Percentiles rank a stretch among this genome's conserved stretches.
Evolutionary conservation across 257 asterid genomes (phyloP).

Genomic region (Scutellaria barbata): DNA sequence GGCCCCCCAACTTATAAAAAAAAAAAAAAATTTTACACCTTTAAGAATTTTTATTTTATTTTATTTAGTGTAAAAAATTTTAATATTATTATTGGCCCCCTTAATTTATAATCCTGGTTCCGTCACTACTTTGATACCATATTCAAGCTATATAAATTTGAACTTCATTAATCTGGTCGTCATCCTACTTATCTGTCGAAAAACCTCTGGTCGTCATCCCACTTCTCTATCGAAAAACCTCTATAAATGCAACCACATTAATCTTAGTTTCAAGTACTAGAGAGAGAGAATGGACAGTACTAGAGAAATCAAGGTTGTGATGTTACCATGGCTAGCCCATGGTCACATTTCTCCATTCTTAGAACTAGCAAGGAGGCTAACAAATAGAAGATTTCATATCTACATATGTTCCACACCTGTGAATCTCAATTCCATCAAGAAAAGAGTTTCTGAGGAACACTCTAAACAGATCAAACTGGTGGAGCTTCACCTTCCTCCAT

Average conservation of each 20-base stretch:
- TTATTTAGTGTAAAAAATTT: no score
- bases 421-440: conserved; percentile 45
- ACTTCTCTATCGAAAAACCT: no score
- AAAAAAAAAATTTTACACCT: no score
- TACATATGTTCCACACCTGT: conserved; percentile 53
- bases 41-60: no score
- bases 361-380: conserved; percentile 58
- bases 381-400: conserved; percentile 45
- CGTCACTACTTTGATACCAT: no score
- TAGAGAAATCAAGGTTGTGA: conserved; percentile 37
- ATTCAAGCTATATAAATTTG: no score
- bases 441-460: conserved; percentile 40
- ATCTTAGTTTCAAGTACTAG: not conserved
- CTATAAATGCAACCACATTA: not conserved
- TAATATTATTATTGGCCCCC: no score
- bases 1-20: no score
- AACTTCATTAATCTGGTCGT: not conserved
- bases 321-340: conserved; percentile 75
- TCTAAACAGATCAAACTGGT: conserved; percentile 46
- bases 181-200: no score
- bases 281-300: not conserved
- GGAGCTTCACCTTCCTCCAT: conserved; percentile 50
- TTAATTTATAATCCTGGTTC: no score
- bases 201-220: no score
- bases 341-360: conserved; percentile 66